Conservation (phyloP, 257 asterid genomes). For the Galeopsis tetrahit region DNA sequence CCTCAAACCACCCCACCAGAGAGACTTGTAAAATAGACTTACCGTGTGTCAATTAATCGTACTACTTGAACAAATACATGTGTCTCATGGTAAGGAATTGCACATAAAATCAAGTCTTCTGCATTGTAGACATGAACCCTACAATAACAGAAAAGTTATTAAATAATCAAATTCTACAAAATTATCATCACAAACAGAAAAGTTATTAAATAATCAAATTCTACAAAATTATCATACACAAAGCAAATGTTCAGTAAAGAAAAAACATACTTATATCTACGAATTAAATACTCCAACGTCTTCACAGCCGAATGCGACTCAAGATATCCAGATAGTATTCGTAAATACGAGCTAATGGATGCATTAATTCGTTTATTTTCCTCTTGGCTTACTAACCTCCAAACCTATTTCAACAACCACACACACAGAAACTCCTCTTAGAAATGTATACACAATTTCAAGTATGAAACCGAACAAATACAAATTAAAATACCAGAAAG, state of each 20-base stretch:
- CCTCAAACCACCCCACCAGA: background rate
- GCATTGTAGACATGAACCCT: slow-evolving; percentile 77
- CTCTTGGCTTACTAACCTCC: slow-evolving; percentile 61
- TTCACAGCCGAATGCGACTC: slow-evolving; percentile 61
- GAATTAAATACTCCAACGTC: slow-evolving; percentile 86
- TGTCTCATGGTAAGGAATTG: slow-evolving; percentile 91
- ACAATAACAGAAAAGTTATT: too few relatives aligned
- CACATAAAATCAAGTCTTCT: slow-evolving; percentile 83
- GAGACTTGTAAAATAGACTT: slow-evolving; percentile 26
- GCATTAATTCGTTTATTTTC: slow-evolving; percentile 69
- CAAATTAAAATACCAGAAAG: slow-evolving; percentile 52
- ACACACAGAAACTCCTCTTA: background rate
- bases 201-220: background rate
- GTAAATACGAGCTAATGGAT: slow-evolving; percentile 65
- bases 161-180: too few relatives aligned
- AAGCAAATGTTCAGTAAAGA: background rate
- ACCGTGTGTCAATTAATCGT: slow-evolving; percentile 78
- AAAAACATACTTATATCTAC: slow-evolving; percentile 72
- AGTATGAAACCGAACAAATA: background rate
- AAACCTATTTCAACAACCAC: slow-evolving; percentile 63
- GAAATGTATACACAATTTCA: background rate
- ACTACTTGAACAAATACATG: slow-evolving; percentile 76
- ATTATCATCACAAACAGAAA: background rate
- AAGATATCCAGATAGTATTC: slow-evolving; percentile 70
- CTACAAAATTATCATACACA: background rate